Base-by-base conservation (phyloP, 2,329 filamentous ascomycete genomes). In the Chlorencoelia australis region DNA sequence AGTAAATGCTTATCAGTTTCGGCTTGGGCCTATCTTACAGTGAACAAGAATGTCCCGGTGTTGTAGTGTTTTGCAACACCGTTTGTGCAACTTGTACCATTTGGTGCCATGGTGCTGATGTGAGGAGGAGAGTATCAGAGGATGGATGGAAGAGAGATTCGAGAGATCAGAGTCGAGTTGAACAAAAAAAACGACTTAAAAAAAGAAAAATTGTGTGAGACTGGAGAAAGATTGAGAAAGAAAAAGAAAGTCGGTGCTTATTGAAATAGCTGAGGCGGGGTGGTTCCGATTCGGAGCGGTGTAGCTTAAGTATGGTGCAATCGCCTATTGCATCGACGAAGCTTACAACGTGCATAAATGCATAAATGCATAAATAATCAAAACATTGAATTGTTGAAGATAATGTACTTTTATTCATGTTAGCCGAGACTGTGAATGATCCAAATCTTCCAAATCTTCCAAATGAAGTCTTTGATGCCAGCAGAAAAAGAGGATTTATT, bases 31-130 rank as follows among this genome's bases (percentile, higher is more conserved):
- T 18, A 41, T 53, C 66, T 63, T 69, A 78, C 75, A 57, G 84
- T 91, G 75, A 89, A 89, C 51, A 89, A 75, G 70, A 89, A 89
- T 54, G 76, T 83, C 48, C 79, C 80, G 59, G 70, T 61, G 52
- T 76, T 73, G 61, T 70, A 65, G 61, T 68, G 66, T 33, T 45
- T 16, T 32, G 55, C 56, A 14, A 54, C 48, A 40, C 58, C 56
- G 46, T 57, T 61, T 44, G 58, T 49, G 54, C 64, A 66, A 62
- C 77, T 82, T 82, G 66, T 68, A 63, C 37, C 43, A 30, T 37
- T n/a, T 35, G 87, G 94, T 53, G 71, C 94, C 10, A 69, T 65
- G 15, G 68, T 71, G 22, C 69, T 72, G 27, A 65, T 67, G 11
- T 56, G 83, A 30, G 33, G 69, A 72, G 43, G 63, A 5, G 62